These are phyloP conservation scores for Lentinula novae-zelandiae DNA, from an alignment of 1,284 basidiomycete genomes.

Conservation along the genomic window DNA sequence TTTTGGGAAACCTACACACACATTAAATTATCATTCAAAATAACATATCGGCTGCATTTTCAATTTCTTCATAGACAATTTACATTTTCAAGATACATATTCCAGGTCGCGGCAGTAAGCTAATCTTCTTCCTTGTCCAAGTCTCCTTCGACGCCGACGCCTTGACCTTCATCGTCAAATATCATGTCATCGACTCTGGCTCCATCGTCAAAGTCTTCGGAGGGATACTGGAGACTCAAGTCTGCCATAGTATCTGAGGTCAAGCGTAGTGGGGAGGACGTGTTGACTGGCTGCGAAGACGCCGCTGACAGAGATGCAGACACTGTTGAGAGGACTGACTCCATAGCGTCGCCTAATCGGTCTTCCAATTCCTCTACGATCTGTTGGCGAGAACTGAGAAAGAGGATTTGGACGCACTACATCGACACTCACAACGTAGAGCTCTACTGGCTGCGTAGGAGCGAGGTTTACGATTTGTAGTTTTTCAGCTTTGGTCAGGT, in stretches of 20 bases:
- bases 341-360: constrained; percentile 69
- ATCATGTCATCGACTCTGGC: constrained; percentile 34
- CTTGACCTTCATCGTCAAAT: constrained; percentile 67
- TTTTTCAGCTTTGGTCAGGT: constrained; percentile 88
- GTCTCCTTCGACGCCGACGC: constrained; percentile 67
- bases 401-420: not conserved
- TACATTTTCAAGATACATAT: not conserved
- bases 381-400: constrained; percentile 33
- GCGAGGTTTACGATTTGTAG: constrained; percentile 88
- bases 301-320: constrained; percentile 40
- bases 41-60: constrained; percentile 2
- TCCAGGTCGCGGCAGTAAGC: not conserved
- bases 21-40: not conserved
- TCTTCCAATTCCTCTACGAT: constrained; percentile 90
- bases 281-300: constrained; percentile 6
- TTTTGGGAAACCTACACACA: not conserved
- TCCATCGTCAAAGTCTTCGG: constrained; percentile 26
- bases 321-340: constrained; percentile 64
- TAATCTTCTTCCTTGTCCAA: constrained; percentile 69
- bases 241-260: not conserved
- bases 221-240: constrained; percentile 1
- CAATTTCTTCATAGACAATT: not conserved
- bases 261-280: not conserved
- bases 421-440: constrained; percentile 76
- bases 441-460: constrained; percentile 78